Evolutionary conservation across 345 rosid genomes (phyloP), one percentile per base, ranked within the genome.

Genomic region (Anacardium occidentale): DNA sequence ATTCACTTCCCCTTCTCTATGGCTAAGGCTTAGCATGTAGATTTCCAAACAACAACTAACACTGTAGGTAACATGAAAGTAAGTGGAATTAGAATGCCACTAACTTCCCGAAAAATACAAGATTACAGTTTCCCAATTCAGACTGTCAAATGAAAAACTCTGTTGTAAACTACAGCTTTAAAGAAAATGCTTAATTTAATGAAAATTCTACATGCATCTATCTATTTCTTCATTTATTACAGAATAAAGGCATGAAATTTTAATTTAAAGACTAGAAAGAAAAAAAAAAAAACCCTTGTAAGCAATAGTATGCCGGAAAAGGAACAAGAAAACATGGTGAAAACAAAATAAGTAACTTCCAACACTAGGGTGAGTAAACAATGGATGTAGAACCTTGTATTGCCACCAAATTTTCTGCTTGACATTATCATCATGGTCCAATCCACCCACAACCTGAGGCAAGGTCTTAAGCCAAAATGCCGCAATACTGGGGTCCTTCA

Each of bases 401-500:
- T 91, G 91, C 96, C 91, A 88, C 98, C 98, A 91, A 73, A 91
- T 84, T 74, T 85, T 94, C 90, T 83, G 87, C 79, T 87, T 94
- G 75, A 94, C 82, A 72, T 90, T 91, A 69, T 89, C 97, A 81
- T 94, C 98, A 67, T 85, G 85, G 20, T 90, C 85, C 70, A 91
- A 85, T 45, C 96, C 91, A 74, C 98, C 98, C 71, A 91, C 77
- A 64, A 91, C 73, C 74, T 90, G 96, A 72, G 98, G 98, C 64
- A 90, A 76, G 74, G 97, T 86, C 76, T 91, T 82, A 84, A 94
- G 81, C 96, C 97, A 94, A 86, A 94, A 94, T 54, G 93, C 90
- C 79, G 97, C 98, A 64, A 94, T 94, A 83, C 92, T 90, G 64
- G 98, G 96, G 76, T 94, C 97, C 73, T 85, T 90, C 98, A 94